Evolutionary conservation across 1,139 yeast species (phyloP), one percentile per base, ranked within the genome.

Genomic region (Taiozyma sp.): DNA sequence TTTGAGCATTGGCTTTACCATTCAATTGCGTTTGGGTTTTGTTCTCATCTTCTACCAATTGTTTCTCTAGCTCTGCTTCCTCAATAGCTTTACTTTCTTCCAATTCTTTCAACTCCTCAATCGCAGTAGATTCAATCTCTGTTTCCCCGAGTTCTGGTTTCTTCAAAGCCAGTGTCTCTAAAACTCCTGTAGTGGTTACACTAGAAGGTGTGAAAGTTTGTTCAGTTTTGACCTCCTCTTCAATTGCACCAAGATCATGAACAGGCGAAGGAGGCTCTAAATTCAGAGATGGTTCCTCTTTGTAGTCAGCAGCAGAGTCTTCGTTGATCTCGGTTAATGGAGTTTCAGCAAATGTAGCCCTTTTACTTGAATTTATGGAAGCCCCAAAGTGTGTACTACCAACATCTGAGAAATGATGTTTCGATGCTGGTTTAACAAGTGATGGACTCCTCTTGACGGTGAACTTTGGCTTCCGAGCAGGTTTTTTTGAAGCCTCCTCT

Each of bases 341-440:
- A 8, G 47, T 29, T 16, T 55, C 58, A 13, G 19, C 51, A 32
- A 55, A 52, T 9, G 45, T 47, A 5, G 55, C 51, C 45, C 54
- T 55, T 44, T 47, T 57, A 5, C 43, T 41, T 4, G 56, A 50
- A n/a, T 51, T 51, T 9, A 54, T 54, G 29, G 60, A 54, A 12
- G 41, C 53, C 38, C 48, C 43, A 12, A 62, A 60, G 32, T 54
- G 55, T 4, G 47, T 13, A 36, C 55, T 53, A 16, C 55, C 51
- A 14, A 34, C 38, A 6, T 53, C 57, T 5, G 53, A 27, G 42
- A 30, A 23, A 14, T 40, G 43, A 14, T 23, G 19, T 7, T 32
- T 32, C 19, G 36, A 32, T 32, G 36, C 3, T n/a, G 36, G 36
- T 32, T n/a, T 32, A 9, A 32, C 19, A 14, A 23, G 16, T 40